Evolutionary conservation across 2,329 filamentous ascomycete species (phyloP).

Genomic region (Fusarium chuoi): DNA sequence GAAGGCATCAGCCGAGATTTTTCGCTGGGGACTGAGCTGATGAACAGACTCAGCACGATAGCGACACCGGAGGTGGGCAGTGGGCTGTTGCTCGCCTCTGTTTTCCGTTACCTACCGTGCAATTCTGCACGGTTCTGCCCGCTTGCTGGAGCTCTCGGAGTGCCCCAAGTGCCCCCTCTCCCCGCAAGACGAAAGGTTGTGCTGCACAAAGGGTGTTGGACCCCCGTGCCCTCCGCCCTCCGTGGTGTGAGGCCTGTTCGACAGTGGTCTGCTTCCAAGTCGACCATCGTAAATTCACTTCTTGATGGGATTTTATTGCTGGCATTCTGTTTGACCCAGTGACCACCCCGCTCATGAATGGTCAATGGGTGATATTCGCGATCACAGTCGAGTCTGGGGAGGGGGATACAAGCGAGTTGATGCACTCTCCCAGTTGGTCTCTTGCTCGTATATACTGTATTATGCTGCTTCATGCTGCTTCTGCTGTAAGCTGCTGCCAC

Average conservation of each 20-base stretch:
- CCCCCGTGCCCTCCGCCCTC: conserved; percentile 28
- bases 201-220: conserved; percentile 33
- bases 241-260: conserved; percentile 41
- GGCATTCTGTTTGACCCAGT: conserved; percentile 30
- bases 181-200: conserved; percentile 28
- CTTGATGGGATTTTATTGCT: conserved; percentile 31
- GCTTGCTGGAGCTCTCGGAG: conserved; percentile 35
- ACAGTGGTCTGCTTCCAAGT: conserved; percentile 39
- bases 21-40: conserved; percentile 42
- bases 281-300: conserved; percentile 31
- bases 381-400: conserved; percentile 11
- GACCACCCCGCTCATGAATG: conserved; percentile 33
- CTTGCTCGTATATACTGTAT: background rate
- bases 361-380: conserved; percentile 24
- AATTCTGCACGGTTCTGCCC: conserved; percentile 45
- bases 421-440: conserved; percentile 6
- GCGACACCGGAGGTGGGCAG: conserved; percentile 47
- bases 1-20: conserved; percentile 46
- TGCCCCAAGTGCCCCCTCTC: conserved; percentile 32
- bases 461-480: conserved; percentile 21
- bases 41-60: conserved; percentile 37
- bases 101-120: conserved; percentile 37
- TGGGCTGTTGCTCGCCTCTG: conserved; percentile 45
- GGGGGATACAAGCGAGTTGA: conserved; percentile 14
- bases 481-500: conserved; percentile 8